A percentile compares a stretch with the other conserved stretches of the same genome.
Conservation (phyloP, 805 yeast genomes). For the Ogataea salicorniae region DNA sequence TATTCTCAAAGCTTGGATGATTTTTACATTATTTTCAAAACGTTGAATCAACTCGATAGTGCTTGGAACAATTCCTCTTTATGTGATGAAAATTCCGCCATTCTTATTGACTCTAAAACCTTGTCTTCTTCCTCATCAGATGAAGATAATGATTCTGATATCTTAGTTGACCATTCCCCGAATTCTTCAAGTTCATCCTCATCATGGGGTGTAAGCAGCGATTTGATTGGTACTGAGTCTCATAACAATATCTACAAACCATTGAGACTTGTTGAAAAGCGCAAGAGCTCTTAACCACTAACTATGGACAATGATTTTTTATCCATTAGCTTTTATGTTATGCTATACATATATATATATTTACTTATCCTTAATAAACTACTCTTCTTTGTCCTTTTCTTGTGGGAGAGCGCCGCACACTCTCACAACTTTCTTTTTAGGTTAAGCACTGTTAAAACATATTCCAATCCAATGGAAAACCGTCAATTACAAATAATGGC, state of each 20-base stretch:
- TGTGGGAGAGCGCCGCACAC: background rate
- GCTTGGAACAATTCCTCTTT: constrained; percentile 2
- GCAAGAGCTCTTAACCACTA: background rate
- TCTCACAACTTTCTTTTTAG: background rate
- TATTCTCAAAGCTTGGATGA: constrained; percentile 26
- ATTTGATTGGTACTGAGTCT: constrained; percentile 1
- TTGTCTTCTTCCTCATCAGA: constrained; percentile 6
- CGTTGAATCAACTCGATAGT: constrained; percentile 20
- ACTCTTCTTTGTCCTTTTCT: no score
- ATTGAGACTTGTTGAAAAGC: constrained; percentile 15
- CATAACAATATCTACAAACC: constrained; percentile 10
- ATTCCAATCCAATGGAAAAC: background rate
- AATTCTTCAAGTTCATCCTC: constrained; percentile 3
- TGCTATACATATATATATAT: no score
- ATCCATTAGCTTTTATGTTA: no score
- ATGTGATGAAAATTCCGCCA: background rate
- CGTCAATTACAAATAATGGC: background rate
- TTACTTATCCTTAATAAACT: no score
- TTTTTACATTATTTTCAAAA: constrained; percentile 23
- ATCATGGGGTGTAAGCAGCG: constrained; percentile 8
- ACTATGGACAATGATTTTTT: no score
- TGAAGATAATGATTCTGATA: background rate
- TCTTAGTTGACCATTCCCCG: background rate
- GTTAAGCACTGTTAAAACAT: no score
- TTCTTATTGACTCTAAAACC: constrained; percentile 10